Conservation (phyloP, 768 basidiomycete species). For the Boletus rubescentipes region DNA sequence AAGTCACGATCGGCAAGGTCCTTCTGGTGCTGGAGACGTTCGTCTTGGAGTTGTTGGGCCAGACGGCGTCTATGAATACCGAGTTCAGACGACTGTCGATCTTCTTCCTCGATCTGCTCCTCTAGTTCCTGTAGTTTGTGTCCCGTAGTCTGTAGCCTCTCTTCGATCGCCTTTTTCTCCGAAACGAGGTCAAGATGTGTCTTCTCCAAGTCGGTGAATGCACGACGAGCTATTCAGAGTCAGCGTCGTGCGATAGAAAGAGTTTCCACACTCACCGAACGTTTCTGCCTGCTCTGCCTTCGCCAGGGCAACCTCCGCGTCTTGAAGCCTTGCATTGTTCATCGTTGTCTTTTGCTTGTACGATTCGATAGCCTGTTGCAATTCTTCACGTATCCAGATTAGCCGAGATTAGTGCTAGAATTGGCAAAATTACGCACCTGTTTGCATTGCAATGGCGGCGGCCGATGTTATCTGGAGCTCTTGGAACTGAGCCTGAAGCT, state of each 20-base stretch:
- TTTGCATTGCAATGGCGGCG: constrained; percentile 57
- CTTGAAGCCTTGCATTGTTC: constrained; percentile 60
- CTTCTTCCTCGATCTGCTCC: constrained; percentile 62
- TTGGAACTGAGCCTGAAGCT: constrained; percentile 58
- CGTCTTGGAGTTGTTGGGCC: constrained; percentile 76
- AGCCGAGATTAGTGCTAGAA: background rate
- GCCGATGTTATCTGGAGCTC: constrained; percentile 62
- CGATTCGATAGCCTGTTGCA: constrained; percentile 61
- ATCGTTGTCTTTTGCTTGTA: constrained; percentile 63
- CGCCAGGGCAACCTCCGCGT: constrained; percentile 64
- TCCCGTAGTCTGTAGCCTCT: constrained; percentile 50
- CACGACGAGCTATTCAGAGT: constrained; percentile 50
- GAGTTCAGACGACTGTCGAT: constrained; percentile 64
- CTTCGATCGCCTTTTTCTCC: constrained; percentile 53
- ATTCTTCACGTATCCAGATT: constrained; percentile 40
- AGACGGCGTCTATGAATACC: constrained; percentile 64
- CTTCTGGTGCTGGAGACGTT: constrained; percentile 74
- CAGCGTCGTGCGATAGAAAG: constrained; percentile 6
- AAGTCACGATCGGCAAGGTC: constrained; percentile 81
- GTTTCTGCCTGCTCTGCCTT: constrained; percentile 65
- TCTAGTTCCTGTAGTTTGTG: constrained; percentile 58
- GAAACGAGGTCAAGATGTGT: constrained; percentile 47
- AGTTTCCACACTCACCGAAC: constrained; percentile 42
- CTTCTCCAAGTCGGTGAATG: constrained; percentile 62
- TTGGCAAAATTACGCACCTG: constrained; percentile 40